A percentile compares a stretch with the other conserved stretches of the same genome.
Evolutionary conservation across 371 early-diverging fungal genomes (phyloP).

Genomic region (Blakeslea trispora): DNA sequence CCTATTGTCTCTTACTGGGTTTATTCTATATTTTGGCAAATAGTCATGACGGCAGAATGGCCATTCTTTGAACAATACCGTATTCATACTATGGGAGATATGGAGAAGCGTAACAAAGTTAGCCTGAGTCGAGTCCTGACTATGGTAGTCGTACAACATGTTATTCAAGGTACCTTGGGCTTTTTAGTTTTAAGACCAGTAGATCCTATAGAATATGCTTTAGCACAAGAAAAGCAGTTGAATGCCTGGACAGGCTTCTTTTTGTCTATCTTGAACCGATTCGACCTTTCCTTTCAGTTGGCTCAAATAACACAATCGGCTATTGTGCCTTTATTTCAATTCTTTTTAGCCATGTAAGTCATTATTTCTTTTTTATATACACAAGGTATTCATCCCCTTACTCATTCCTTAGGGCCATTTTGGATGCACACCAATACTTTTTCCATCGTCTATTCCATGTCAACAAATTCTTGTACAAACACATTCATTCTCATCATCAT

Average conservation of each 20-base stretch:
- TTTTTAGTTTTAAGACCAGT: constrained; percentile 25
- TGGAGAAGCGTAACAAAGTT: constrained; percentile 63
- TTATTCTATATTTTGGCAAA: constrained; percentile 65
- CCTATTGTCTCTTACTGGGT: constrained; percentile 73
- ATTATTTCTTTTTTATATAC: too few relatives aligned
- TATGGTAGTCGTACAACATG: constrained; percentile 60
- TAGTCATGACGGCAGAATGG: constrained; percentile 57
- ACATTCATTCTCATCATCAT: constrained; percentile 78
- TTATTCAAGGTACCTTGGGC: constrained; percentile 48
- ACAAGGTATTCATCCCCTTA: too few relatives aligned
- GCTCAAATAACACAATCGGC: constrained; percentile 47
- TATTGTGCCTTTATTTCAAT: constrained; percentile 33
- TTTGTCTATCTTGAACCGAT: constrained; percentile 48
- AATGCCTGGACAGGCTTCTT: constrained; percentile 16
- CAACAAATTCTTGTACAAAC: constrained; percentile 70
- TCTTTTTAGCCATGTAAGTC: constrained; percentile 40
- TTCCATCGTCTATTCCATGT: constrained; percentile 75
- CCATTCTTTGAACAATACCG: constrained; percentile 74
- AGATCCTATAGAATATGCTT: constrained; percentile 21
- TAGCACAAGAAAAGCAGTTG: constrained; percentile 17
- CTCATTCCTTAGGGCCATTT: constrained; percentile 44
- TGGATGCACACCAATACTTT: constrained; percentile 76
- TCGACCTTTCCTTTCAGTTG: constrained; percentile 58
- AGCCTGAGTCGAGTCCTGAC: constrained; percentile 54
- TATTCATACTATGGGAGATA: constrained; percentile 67